Base-by-base conservation (phyloP, 2,329 filamentous ascomycete genomes). In the Alternaria gansuensis region DNA sequence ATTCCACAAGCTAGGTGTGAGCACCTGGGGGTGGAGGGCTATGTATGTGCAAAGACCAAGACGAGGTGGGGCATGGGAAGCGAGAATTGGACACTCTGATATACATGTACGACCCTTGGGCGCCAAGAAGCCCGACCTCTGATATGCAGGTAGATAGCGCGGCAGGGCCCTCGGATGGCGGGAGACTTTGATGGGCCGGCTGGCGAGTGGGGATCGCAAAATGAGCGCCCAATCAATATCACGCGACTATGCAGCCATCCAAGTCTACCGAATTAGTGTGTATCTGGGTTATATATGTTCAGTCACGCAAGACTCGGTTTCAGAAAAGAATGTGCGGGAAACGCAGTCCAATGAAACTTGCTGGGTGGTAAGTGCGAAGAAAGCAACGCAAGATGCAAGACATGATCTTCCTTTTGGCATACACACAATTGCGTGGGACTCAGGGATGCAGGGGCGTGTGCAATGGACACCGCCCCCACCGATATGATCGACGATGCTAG, bases 131-230 rank as follows among this genome's bases (percentile, higher is more conserved):
- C 51, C 56, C 46, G 56, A 29, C 56, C 51, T 63, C 53, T 48
- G 49, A 55, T 49, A 64, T 65, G 69, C 63, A 67, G 63, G 66
- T 67, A 64, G 66, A 54, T 49, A 54, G 63, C 62, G 61, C 59
- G 46, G 51, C 61, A 67, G 58, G 64, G 49, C 52, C 54, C 50
- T 62, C 60, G 51, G 50, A 48, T 53, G 60, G 60, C 53, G 60
- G 50, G 37, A 61, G 39, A 41, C 55, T 53, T 37, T 55, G 33
- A 49, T 48, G 44, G 51, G 49, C 26, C 49, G 46, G 51, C 54
- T 57, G 51, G 57, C 43, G 44, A 46, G 39, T 48, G 34, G 44
- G 33, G 61, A 60, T 51, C 43, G 57, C 49, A 59, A 29, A 49
- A 33, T 48, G n/a, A 41, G 37, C 26, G 40, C 13, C 63, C 61